Evolutionary conservation across 495 filamentous ascomycete genomes (phyloP), one percentile per base, ranked within the genome.

Genomic region (Neurospora discreta): DNA sequence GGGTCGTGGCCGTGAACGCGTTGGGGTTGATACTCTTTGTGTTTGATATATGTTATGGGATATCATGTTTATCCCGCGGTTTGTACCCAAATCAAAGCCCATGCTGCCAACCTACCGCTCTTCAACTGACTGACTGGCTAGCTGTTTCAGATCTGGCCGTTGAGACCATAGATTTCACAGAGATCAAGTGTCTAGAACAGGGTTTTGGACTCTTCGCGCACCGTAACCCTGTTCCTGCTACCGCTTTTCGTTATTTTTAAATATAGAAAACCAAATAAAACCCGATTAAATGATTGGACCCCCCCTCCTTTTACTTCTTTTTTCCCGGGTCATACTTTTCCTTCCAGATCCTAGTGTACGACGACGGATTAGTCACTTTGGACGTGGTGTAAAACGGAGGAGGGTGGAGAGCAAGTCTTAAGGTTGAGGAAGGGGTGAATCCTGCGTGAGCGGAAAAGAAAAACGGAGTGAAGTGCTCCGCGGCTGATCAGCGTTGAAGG

Each of bases 301-400:
- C 40, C 40, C 41, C 41, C 70, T 65, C 11, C 36, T 5, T 46
- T 60, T 69, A 69, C 73, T 81, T 81, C 73, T 82, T 83, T 75
- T 83, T 83, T 80, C 78, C 90, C 84, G 73, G 92, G 78, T 92
- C 88, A 81, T 97, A 97, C 81, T 97, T 97, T 68, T 95, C 92
- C 79, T 97, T 97, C 94, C 93, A 97, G 74, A 97, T 97, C 94
- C 94, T 97, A 77, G 52, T 65, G 52, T 65, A 33, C 15, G 52
- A 65, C 52, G 52, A 36, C 6, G 15, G 6, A 15, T 65, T 65
- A 65, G 52, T 36, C 3, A 36, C 15, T 33, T 7, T 65, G 26
- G 52, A 18, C 52, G 52, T 18, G 15, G 23, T 33, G 26, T 9
- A 15, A 18, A 30, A 65, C 52, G 30, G 52, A 33, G 13, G 52